These are phyloP conservation scores for Hymenoscyphus fraxineus DNA, from an alignment of 2,329 filamentous ascomycete genomes.

Conservation along the genomic window DNA sequence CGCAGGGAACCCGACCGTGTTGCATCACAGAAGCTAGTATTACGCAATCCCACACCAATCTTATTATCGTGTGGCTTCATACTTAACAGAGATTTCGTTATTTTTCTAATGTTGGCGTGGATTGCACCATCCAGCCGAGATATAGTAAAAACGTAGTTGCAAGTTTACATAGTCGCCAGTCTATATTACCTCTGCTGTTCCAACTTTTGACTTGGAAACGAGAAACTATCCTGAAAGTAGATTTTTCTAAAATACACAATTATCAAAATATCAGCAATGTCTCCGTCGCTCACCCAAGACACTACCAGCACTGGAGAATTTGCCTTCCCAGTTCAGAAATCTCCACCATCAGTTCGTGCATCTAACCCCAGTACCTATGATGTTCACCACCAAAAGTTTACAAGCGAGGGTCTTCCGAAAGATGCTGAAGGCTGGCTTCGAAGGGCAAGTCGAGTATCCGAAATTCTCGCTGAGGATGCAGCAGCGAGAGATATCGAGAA, in stretches of 20 bases:
- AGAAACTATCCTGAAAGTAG: neutral
- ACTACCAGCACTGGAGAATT: neutral
- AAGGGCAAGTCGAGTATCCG: constrained; percentile 46
- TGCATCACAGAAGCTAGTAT: neutral
- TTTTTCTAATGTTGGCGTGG: neutral
- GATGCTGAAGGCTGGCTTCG: constrained; percentile 43
- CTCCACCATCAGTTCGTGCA: constrained; percentile 16
- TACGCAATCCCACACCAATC: neutral
- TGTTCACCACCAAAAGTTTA: constrained; percentile 38
- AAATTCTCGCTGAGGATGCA: constrained; percentile 48
- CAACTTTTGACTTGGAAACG: neutral
- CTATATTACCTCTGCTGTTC: neutral
- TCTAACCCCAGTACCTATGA: constrained; percentile 41
- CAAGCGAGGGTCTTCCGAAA: constrained; percentile 37
- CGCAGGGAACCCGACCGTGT: neutral
- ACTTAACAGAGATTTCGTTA: neutral
- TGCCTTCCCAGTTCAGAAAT: neutral
- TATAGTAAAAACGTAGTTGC: neutral
- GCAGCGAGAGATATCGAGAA: constrained; percentile 47
- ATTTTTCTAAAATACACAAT: neutral
- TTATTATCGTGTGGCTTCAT: neutral
- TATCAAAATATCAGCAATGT: constrained; percentile 6
- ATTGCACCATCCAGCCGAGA: neutral
- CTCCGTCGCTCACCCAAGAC: constrained; percentile 11
- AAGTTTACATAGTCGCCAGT: neutral